Evolutionary conservation across 495 filamentous ascomycete species (phyloP), one percentile per base, ranked within the genome.

Genomic region (Terfezia claveryi): DNA sequence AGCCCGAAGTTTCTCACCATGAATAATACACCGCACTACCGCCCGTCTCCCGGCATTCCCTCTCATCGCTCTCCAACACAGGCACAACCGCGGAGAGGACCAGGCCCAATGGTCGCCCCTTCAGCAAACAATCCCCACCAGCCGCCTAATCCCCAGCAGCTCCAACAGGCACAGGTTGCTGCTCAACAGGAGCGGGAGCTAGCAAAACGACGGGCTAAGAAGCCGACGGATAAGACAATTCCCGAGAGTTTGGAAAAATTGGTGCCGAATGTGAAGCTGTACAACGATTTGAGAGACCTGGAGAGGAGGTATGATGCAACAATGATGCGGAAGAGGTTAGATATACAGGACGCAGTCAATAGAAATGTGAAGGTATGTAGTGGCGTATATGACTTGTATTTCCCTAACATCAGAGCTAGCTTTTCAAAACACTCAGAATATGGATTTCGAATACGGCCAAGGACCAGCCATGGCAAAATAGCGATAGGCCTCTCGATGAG

Each of bases 391-490:
- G 41, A 4, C 8, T 1, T 32, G 27, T 32, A 32, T 32, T 32
- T 32, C 4, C 27, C 27, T 32, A 32, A 32, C 27, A 4, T 14
- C 23, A 5, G 50, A 37, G 9, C 16, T 53, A 80, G 76, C 79
- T 84, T 52, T 80, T 81, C 67, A 82, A 82, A 63, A 94, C 83
- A 20, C 70, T 99, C 66, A 81, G 87, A 58, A 79, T 99, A 55
- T 96, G 87, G 86, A 82, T 99, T 58, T 86, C 82, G 64, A 99
- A 99, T 66, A 94, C 88, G 1, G 84, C 81, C 23, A 88, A 96
- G 68, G 83, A 84, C 61, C 92, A 96, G 68, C 81, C 84, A 16
- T 95, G 92, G 92, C 92, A 96, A 70, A 74, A 71, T 14, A 76
- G 71, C 56, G 70, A 66, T 36, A 64, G 62, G 23, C 64, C 58